A percentile compares a stretch with the other conserved stretches of the same genome.
Evolutionary conservation across 2,329 filamentous ascomycete genomes (phyloP).

Genomic region (Sporothrix protearum): DNA sequence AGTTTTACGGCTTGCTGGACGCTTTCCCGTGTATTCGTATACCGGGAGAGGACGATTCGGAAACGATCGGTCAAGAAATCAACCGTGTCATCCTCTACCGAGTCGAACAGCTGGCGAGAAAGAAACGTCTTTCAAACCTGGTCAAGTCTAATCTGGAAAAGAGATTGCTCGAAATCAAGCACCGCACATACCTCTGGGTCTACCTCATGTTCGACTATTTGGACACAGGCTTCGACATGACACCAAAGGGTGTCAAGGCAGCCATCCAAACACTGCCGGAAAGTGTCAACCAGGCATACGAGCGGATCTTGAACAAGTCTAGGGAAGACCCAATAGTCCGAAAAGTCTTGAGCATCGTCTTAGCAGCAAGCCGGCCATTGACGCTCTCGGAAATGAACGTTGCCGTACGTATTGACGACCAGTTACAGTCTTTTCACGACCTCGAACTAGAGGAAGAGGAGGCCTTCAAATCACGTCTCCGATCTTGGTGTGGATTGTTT

Average conservation of each 20-base stretch:
- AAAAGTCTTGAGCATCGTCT: conserved; percentile 32
- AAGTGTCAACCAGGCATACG: conserved; percentile 30
- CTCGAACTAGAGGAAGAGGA: conserved; percentile 29
- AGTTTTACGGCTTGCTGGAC: conserved; percentile 14
- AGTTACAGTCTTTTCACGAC: conserved; percentile 11
- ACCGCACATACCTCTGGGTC: conserved; percentile 42
- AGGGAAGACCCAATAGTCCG: conserved; percentile 21
- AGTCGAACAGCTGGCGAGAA: background rate
- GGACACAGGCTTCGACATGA: conserved; percentile 17
- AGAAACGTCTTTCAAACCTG: background rate
- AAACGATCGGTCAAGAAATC: conserved; percentile 21
- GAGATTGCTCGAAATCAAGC: conserved; percentile 26
- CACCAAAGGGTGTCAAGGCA: conserved; percentile 23
- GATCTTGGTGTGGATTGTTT: conserved; percentile 34
- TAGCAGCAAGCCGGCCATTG: conserved; percentile 32
- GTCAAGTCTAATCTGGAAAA: conserved; percentile 22
- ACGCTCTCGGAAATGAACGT: conserved; percentile 34
- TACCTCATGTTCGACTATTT: conserved; percentile 34
- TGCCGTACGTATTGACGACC: conserved; percentile 28
- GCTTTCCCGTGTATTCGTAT: conserved; percentile 20
- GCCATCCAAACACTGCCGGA: conserved; percentile 28
- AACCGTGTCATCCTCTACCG: conserved; percentile 21
- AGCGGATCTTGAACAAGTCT: conserved; percentile 28
- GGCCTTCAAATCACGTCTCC: conserved; percentile 28
- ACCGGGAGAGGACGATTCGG: conserved; percentile 19